Evolutionary conservation across 1,284 basidiomycete species (phyloP).

Genomic region (Apiotrichum veenhuisii): DNA sequence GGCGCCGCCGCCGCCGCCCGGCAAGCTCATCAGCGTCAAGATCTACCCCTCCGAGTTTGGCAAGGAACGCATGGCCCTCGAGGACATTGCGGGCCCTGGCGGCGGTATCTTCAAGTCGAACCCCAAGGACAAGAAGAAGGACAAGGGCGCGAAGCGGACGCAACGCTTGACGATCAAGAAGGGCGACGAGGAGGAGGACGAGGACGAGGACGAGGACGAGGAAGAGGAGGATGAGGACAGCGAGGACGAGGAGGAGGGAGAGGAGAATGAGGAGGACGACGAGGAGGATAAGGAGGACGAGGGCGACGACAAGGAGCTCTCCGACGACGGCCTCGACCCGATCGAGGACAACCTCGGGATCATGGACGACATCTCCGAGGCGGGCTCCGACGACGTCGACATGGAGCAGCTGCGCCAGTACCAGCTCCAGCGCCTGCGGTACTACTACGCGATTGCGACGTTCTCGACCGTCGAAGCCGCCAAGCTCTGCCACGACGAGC

Average conservation of each 20-base stretch:
- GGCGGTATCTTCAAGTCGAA: constrained; percentile 64
- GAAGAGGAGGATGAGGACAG: constrained; percentile 25
- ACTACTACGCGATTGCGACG: constrained; percentile 93
- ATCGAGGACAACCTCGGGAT: constrained; percentile 37
- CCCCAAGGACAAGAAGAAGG: constrained; percentile 20
- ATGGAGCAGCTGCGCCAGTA: constrained; percentile 86
- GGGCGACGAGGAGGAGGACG: constrained; percentile 17
- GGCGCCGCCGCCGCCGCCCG: constrained; percentile 50
- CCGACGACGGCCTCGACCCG: constrained; percentile 17
- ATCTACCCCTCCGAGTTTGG: constrained; percentile 95
- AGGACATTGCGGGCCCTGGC: constrained; percentile 89
- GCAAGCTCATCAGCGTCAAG: constrained; percentile 68
- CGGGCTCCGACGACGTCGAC: constrained; percentile 62
- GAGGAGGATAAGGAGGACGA: constrained; percentile 33
- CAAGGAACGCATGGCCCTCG: constrained; percentile 76
- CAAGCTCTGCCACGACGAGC: constrained; percentile 74
- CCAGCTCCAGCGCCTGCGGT: constrained; percentile 91
- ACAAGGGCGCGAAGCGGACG: constrained; percentile 17
- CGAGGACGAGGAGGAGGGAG: constrained; percentile 39
- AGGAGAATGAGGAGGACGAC: constrained; percentile 24
- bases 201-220: constrained; percentile 21
- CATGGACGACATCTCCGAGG: constrained; percentile 36
- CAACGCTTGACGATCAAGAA: constrained; percentile 16
- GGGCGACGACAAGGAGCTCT: constrained; percentile 56
- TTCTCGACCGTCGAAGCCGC: constrained; percentile 79